Evolutionary conservation across 352 stramenopile genomes (phyloP).

Genomic region (Globisporangium nodosum): DNA sequence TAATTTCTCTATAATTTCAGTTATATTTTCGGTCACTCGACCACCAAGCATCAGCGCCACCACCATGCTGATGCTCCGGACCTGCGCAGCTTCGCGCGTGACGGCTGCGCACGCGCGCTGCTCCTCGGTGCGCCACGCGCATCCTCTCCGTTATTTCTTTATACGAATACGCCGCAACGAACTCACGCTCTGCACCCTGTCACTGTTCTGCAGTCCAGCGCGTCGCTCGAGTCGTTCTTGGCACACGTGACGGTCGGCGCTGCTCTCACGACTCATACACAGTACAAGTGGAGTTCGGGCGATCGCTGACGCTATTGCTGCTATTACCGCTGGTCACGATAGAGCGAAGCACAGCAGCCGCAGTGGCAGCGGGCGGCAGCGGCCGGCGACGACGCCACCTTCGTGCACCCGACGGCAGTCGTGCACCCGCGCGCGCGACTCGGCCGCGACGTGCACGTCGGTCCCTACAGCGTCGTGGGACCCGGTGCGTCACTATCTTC

Average conservation of each 20-base stretch:
- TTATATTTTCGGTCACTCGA: background rate
- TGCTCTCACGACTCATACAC: background rate
- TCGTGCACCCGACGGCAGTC: conserved; percentile 62
- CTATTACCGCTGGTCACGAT: background rate
- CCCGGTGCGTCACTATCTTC: conserved; percentile 24
- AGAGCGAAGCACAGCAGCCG: background rate
- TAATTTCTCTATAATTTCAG: background rate
- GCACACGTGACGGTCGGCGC: conserved; percentile 31
- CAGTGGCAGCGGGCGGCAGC: conserved; percentile 5
- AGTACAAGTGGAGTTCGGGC: background rate
- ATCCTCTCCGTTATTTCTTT: background rate
- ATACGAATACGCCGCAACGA: too few relatives aligned
- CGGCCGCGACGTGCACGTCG: conserved; percentile 54
- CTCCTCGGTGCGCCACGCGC: conserved; percentile 4
- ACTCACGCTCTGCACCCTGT: background rate
- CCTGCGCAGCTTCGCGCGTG: conserved; percentile 2
- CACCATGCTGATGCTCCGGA: background rate
- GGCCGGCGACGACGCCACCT: conserved; percentile 6
- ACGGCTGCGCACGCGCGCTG: background rate
- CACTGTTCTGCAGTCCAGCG: conserved; percentile 11
- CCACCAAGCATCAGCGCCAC: too few relatives aligned
- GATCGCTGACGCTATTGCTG: background rate
- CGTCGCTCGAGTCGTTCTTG: conserved; percentile 49
- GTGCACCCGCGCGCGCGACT: conserved; percentile 59
- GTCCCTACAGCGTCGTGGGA: conserved; percentile 67